Conservation (phyloP, 2,329 filamentous ascomycete genomes). For the Remersonia thermophila region DNA sequence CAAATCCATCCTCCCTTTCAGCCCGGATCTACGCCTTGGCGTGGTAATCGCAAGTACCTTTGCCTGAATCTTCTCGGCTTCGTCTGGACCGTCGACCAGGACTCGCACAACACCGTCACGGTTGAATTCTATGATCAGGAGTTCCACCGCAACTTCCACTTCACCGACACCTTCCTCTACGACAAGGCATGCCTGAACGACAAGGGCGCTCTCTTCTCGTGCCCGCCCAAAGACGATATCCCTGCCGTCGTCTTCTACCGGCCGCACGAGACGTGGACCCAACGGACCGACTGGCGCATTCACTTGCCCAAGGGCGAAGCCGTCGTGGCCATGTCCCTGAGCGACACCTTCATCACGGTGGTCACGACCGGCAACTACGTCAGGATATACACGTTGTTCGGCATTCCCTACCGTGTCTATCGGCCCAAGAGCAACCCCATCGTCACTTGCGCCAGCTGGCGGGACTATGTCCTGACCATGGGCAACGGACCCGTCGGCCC, state of each 20-base stretch:
- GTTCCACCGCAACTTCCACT: slow-evolving; percentile 86
- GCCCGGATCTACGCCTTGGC: slow-evolving; percentile 89
- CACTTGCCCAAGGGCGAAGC: slow-evolving; percentile 78
- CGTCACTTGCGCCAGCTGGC: slow-evolving; percentile 87
- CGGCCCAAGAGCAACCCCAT: slow-evolving; percentile 81
- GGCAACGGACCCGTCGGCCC: slow-evolving; percentile 79
- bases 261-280: slow-evolving; percentile 93
- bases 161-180: slow-evolving; percentile 90
- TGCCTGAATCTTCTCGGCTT: slow-evolving; percentile 89
- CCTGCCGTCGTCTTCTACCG: slow-evolving; percentile 87
- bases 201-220: slow-evolving; percentile 75
- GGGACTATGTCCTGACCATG: slow-evolving; percentile 91
- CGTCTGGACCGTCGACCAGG: slow-evolving; percentile 94
- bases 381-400: slow-evolving; percentile 84
- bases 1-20: slow-evolving; percentile 78
- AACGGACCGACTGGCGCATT: slow-evolving; percentile 80
- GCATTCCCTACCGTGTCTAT: slow-evolving; percentile 78
- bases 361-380: slow-evolving; percentile 82
- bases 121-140: slow-evolving; percentile 97
- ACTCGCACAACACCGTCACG: slow-evolving; percentile 83
- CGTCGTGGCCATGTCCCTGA: slow-evolving; percentile 78
- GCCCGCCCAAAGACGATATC: slow-evolving; percentile 50
- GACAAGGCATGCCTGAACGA: slow-evolving; percentile 91
- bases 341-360: slow-evolving; percentile 81
- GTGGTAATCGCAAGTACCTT: slow-evolving; percentile 83